Evolutionary conservation across 176 grass and related monocot species (phyloP).

Genomic region (Phragmites australis): DNA sequence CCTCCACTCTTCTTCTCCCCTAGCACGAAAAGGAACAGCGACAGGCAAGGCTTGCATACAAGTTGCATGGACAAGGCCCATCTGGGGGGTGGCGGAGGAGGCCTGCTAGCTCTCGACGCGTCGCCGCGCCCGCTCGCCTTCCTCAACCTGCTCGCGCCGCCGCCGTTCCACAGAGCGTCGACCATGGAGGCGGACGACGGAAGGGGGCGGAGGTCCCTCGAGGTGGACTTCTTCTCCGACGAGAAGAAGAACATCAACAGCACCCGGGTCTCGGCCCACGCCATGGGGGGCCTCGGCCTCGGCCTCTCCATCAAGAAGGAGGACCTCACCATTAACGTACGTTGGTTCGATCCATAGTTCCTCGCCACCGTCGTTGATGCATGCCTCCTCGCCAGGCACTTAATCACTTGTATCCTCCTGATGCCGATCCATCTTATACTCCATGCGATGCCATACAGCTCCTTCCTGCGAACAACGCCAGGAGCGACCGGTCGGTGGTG

Average conservation of each 20-base stretch:
- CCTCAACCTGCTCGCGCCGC: slow-evolving; percentile 11
- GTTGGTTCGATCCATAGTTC: neutral
- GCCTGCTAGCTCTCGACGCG: slow-evolving; percentile 50
- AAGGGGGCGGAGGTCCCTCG: slow-evolving; percentile 46
- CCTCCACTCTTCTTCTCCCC: neutral
- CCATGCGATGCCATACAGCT: slow-evolving; percentile 44
- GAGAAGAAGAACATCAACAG: slow-evolving; percentile 65
- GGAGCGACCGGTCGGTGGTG: neutral
- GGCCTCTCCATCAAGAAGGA: slow-evolving; percentile 55
- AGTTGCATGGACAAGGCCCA: slow-evolving; percentile 59
- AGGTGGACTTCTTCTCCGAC: slow-evolving; percentile 91
- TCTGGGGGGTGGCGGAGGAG: slow-evolving; percentile 33
- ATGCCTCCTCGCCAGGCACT: too few relatives aligned
- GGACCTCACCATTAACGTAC: slow-evolving; percentile 71
- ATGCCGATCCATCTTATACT: too few relatives aligned
- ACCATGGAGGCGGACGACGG: slow-evolving; percentile 33
- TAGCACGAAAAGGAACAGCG: neutral
- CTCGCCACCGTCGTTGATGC: neutral
- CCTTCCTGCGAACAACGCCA: slow-evolving; percentile 40
- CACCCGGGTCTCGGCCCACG: neutral
- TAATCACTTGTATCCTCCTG: neutral
- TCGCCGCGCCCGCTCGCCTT: slow-evolving; percentile 43
- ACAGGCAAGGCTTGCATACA: too few relatives aligned
- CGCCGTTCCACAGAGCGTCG: neutral
- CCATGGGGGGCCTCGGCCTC: neutral